Evolutionary conservation across 1,139 yeast genomes (phyloP), one percentile per base, ranked within the genome.

Genomic region (Protomyces inundatus): DNA sequence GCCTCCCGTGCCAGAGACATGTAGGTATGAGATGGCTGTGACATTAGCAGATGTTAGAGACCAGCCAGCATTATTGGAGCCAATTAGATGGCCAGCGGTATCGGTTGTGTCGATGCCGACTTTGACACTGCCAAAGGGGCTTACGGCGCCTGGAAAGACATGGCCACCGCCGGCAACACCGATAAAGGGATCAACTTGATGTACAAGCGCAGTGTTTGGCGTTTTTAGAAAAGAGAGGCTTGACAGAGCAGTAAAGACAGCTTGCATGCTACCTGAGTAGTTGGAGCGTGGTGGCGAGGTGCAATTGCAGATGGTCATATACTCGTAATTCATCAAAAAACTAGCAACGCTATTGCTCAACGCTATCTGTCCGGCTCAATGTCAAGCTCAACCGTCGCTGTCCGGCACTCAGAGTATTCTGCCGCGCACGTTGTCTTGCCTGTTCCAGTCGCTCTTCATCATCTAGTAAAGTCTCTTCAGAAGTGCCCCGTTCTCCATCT

Each of bases 21-120:
- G 62, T 3, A 58, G 53, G 34, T 58, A 58, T n/a, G 50, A 40
- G 23, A 58, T 52, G 35, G 53, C 62, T 6, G 62, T 51, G 30
- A 58, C 62, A 34, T 58, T 52, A 16, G 62, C 42, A n/a, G 16
- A 6, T 2, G 48, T 7, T 12, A 39, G 33, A 10, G 62, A 58
- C 62, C 62, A 58, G 10, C 62, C 62, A 4, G 62, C 62, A n/a
- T 58, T 58, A 45, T 58, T 58, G 5, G 62, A 58, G 35, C 62
- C 62, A 10, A 58, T 52, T 10, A 50, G 16, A 23, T 16, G 52
- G n/a, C 62, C 62, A 4, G 62, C 62, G 6, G 62, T 58, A 12
- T 58, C 62, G 1, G 62, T 52, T 39, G 62, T 58, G 35, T 58
- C 62, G 16, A 58, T 58, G 34, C 62, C 62, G 6, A 58, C 50